These are phyloP conservation scores for Mortierella sp. DNA, from an alignment of 371 early-diverging fungal species.

Conservation along the genomic window DNA sequence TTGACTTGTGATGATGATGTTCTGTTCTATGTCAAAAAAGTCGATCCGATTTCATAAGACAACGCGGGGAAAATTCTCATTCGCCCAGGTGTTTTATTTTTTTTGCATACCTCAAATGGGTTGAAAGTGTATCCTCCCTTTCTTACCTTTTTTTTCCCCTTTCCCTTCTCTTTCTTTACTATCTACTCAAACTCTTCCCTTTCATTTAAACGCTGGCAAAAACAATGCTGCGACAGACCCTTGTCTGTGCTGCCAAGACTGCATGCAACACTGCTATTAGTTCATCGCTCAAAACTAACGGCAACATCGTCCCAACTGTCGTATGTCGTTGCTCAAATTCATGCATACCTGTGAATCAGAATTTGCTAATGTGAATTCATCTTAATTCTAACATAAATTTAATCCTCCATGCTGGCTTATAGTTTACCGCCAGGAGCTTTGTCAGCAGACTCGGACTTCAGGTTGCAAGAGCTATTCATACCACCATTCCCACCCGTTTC, in stretches of 20 bases:
- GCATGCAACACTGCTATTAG: conserved; percentile 3
- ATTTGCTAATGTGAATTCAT: not conserved
- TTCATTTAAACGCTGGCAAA: not conserved
- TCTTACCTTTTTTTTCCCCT: not conserved
- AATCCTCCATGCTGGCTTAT: not conserved
- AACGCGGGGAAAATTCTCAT: conserved; percentile 17
- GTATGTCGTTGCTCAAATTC: conserved; percentile 6
- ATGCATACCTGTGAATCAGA: not conserved
- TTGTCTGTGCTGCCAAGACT: conserved; percentile 21
- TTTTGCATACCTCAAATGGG: not conserved
- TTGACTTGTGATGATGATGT: too few species aligned
- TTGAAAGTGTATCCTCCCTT: not conserved
- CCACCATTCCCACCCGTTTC: conserved; percentile 6
- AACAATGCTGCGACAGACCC: conserved; percentile 32
- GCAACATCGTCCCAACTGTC: not conserved
- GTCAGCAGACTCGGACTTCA: conserved; percentile 1
- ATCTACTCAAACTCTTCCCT: not conserved
- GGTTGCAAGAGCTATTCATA: conserved; percentile 16
- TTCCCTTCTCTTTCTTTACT: not conserved
- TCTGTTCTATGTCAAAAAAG: not conserved
- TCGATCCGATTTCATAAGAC: not conserved
- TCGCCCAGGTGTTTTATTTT: conserved; percentile 8
- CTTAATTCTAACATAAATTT: not conserved
- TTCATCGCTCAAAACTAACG: not conserved
- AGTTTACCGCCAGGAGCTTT: not conserved